Evolutionary conservation across 2,329 filamentous ascomycete species (phyloP).

Genomic region (Aspergillus amoenus): DNA sequence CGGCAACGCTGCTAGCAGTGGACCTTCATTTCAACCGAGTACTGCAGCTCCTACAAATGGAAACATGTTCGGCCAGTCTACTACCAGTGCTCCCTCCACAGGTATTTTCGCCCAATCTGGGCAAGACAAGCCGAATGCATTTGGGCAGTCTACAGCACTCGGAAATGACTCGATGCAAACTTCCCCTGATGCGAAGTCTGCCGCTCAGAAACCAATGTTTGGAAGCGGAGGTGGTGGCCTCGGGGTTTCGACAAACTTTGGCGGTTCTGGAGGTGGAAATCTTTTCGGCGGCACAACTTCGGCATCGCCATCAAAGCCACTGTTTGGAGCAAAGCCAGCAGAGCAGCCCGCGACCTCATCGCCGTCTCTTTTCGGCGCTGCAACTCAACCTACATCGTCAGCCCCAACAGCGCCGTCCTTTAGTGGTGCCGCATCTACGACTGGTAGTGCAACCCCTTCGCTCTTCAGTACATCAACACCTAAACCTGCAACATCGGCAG

Average conservation of each 20-base stretch:
- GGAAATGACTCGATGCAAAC: slow-evolving; percentile 34
- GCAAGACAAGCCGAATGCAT: slow-evolving; percentile 23
- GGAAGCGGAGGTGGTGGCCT: slow-evolving; percentile 22
- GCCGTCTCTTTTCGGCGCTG: slow-evolving; percentile 31
- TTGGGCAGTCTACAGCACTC: slow-evolving; percentile 27
- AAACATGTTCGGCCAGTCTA: slow-evolving; percentile 23
- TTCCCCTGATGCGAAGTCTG: slow-evolving; percentile 30
- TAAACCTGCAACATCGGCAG: slow-evolving; percentile 18
- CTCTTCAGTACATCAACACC: slow-evolving; percentile 19
- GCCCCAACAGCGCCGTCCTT: slow-evolving; percentile 16
- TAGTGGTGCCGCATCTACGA: slow-evolving; percentile 12
- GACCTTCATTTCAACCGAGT: slow-evolving; percentile 14
- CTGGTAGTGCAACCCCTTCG: slow-evolving; percentile 16
- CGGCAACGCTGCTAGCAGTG: slow-evolving; percentile 15
- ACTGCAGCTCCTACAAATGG: slow-evolving; percentile 19
- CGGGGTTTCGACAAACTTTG: slow-evolving; percentile 16
- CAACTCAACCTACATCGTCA: slow-evolving; percentile 18
- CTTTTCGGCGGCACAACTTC: slow-evolving; percentile 22
- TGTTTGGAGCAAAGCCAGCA: slow-evolving; percentile 25
- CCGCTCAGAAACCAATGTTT: slow-evolving; percentile 23
- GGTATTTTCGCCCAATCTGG: slow-evolving; percentile 25
- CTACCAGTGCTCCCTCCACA: slow-evolving; percentile 16
- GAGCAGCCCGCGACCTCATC: slow-evolving; percentile 18
- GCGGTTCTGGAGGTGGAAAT: slow-evolving; percentile 14
- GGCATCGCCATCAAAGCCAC: slow-evolving; percentile 20